A percentile compares a stretch with the other conserved stretches of the same genome.
Conservation (phyloP, 805 yeast genomes). For the Starmera dryadoides region DNA sequence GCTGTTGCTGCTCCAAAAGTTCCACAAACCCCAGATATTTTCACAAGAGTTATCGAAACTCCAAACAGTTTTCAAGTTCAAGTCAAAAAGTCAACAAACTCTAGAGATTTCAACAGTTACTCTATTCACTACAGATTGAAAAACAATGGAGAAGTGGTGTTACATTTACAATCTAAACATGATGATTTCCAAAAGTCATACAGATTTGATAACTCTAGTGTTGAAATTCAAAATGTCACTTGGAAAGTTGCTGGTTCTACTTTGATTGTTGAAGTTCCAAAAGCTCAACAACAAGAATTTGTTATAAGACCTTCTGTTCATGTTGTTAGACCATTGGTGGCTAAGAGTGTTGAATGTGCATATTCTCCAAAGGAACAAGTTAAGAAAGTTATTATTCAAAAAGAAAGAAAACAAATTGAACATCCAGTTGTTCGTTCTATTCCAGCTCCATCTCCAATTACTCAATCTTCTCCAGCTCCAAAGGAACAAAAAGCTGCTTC, state of each 20-base stretch:
- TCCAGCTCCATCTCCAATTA: no score
- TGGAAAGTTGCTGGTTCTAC: slow-evolving; percentile 9
- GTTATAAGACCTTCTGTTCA: background rate
- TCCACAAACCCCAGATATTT: slow-evolving; percentile 1
- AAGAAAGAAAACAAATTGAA: no score
- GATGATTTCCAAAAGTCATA: slow-evolving; percentile 12
- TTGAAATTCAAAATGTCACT: slow-evolving; percentile 8
- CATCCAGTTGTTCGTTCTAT: no score
- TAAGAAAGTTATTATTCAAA: no score
- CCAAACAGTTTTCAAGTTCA: slow-evolving; percentile 7
- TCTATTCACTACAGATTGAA: slow-evolving; percentile 8
- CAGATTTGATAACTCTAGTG: slow-evolving; percentile 6
- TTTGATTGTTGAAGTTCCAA: slow-evolving; percentile 12
- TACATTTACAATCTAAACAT: slow-evolving; percentile 3
- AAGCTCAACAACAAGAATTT: no score
- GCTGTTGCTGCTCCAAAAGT: background rate
- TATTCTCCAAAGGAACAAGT: no score
- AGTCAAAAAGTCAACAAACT: slow-evolving; percentile 8
- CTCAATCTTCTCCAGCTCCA: no score
- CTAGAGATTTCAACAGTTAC: slow-evolving; percentile 9
- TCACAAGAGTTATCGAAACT: slow-evolving; percentile 4
- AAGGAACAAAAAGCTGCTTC: no score
- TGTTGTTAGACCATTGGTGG: no score
- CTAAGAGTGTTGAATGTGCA: no score
- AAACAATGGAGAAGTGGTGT: slow-evolving; percentile 1